Evolutionary conservation across 129 eudicot genomes (phyloP).

Genomic region (Deinandra increscens): DNA sequence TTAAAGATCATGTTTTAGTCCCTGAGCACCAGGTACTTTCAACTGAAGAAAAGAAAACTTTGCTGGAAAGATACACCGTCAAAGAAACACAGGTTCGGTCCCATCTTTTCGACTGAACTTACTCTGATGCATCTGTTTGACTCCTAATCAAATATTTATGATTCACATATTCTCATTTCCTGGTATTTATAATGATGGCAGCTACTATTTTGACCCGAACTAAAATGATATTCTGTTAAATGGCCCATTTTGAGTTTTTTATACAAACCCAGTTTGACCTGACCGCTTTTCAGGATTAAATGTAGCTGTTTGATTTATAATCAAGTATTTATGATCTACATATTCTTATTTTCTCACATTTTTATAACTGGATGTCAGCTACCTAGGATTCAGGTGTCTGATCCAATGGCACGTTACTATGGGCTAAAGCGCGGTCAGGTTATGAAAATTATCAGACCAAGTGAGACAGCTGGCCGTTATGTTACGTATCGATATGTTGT

Average conservation of each 20-base stretch:
- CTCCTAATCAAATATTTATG: neutral
- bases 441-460: slow-evolving; percentile 70
- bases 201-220: slow-evolving; percentile 34
- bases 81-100: slow-evolving; percentile 72
- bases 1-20: slow-evolving; percentile 65
- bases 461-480: slow-evolving; percentile 83
- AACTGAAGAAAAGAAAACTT: slow-evolving; percentile 71
- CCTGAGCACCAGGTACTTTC: slow-evolving; percentile 70
- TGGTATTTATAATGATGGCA: slow-evolving; percentile 22
- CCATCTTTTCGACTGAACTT: neutral
- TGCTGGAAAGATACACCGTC: slow-evolving; percentile 77
- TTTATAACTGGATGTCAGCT: slow-evolving; percentile 40
- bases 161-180: neutral
- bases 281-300: too few species aligned
- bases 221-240: too few species aligned
- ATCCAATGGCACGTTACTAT: slow-evolving; percentile 76
- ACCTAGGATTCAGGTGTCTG: slow-evolving; percentile 71
- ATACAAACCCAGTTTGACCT: too few species aligned
- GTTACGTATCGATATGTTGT: slow-evolving; percentile 80
- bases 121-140: neutral
- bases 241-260: too few species aligned
- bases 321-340: too few species aligned
- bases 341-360: neutral
- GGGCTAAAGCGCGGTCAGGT: slow-evolving; percentile 80
- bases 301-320: too few species aligned